Base-by-base conservation (phyloP, 352 stramenopile species). In the Phytopythium ostracodes region DNA sequence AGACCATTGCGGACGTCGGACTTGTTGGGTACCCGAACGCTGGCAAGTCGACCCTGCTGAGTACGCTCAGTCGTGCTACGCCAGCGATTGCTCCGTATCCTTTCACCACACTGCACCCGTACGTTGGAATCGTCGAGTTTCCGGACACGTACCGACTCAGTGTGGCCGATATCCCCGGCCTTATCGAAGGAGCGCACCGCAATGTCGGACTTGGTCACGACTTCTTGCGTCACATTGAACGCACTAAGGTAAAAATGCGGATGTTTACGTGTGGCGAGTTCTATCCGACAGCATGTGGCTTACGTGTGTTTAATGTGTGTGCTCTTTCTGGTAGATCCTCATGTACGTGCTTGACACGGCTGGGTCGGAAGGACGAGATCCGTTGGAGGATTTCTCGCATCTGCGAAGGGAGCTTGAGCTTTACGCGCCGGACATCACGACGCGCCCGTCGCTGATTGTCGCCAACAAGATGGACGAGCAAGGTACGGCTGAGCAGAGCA, bases 11-110 rank as follows among this genome's bases (percentile, higher is more conserved):
- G 7, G 97, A 99, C 72, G 85, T 99, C 43, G 98, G 97, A 20
- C 84, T 99, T 4, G 96, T 99, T 4, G 98, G 98, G 24, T 99
- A 98, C 67, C 98, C 98, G 2, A 99, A 99, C 76, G 98, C 97
- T 1, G 98, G 98, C 64, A 99, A 99, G 76, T 98, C 84, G 17
- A 98, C 88, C 36, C 73, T 99, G 44, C 77, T 99, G 12, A 94
- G 90, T 35, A 89, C 94, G 24, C 81, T 99, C 59, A 98, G 90
- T 47, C 84, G 84, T 20, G 96, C 96, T 1, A 94, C 83, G 38
- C 97, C 97, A 9, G 91, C 98, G 63, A 97, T 99, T 62, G 97
- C 96, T 11, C 89, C 91, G 24, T 99, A 99, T 71, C 92, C 96
- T 38, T 99, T 99, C 73, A 99, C 97, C 56, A 99, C 97, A 51